Evolutionary conservation across 2,329 filamentous ascomycete species (phyloP), one percentile per base, ranked within the genome.

Genomic region (Diaporthe destruens): DNA sequence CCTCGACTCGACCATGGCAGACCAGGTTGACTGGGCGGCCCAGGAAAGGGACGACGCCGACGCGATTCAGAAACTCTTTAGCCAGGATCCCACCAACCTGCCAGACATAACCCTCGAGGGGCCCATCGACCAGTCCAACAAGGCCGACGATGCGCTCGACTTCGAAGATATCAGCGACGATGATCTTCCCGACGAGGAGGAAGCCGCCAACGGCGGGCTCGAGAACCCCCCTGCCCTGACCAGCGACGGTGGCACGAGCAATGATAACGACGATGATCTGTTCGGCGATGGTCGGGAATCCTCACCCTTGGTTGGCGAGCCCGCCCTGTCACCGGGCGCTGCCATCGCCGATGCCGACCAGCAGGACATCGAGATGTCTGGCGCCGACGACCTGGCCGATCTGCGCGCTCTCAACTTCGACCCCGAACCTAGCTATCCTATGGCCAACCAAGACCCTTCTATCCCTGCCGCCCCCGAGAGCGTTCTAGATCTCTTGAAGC

Each of bases 71-170:
- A 82, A 80, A 11, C 80, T 87, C 12, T 79, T 89, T 12, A 23
- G n/a, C 54, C 78, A 77, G 16, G 81, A 80, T 39, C 75, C 77
- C 9, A 75, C 78, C 25, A 78, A 84, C 16, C 82, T 81, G 11
- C 78, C 85, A 6, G 82, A 84, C 66, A 79, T 90, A 72, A 82
- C 86, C 39, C 79, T 77, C 51, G 80, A 84, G 66, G 83, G 82
- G 69, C 80, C 86, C 32, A 88, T 92, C 75, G 90, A 91, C 75
- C 86, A 90, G 75, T 86, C 87, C 8, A 93, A 94, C 81, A 99
- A 99, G 82, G 96, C 95, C 70, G 95, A 95, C 74, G 94, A 98
- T 83, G 96, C 96, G 53, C 85, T 96, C 75, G 96, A 99, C 80
- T 99, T 87, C 55, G 85, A 96, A 74, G 96, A 99, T 80, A 98